A percentile compares a stretch with the other conserved stretches of the same genome.
Conservation (phyloP, 768 basidiomycete species). For the Tulasnella sp. region DNA sequence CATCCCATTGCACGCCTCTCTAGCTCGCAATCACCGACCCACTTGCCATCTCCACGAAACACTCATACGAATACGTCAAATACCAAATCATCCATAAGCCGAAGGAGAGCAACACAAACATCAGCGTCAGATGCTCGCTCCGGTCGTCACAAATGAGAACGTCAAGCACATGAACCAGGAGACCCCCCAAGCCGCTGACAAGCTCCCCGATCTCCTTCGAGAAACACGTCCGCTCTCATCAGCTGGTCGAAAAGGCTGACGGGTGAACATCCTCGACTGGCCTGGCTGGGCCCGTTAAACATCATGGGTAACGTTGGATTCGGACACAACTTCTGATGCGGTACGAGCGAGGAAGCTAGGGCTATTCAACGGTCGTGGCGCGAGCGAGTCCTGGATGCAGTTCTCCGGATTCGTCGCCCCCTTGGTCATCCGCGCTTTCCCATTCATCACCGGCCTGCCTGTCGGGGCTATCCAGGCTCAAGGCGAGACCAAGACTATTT, state of each 20-base stretch:
- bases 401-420: constrained; percentile 23
- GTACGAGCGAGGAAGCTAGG: constrained; percentile 29
- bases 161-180: constrained; percentile 15
- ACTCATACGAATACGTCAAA: background rate
- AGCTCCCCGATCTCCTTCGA: constrained; percentile 3
- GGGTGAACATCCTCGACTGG: constrained; percentile 24
- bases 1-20: background rate
- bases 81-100: constrained; percentile 33
- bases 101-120: constrained; percentile 35
- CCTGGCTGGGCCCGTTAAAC: constrained; percentile 24
- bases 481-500: constrained; percentile 27
- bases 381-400: constrained; percentile 26
- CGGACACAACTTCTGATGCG: constrained; percentile 37
- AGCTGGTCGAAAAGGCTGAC: background rate
- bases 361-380: constrained; percentile 29
- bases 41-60: constrained; percentile 21
- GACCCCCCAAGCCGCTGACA: constrained; percentile 16
- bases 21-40: constrained; percentile 27
- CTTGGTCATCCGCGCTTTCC: constrained; percentile 27
- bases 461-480: constrained; percentile 28
- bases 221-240: background rate
- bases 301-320: constrained; percentile 34
- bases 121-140: constrained; percentile 25
- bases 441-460: constrained; percentile 28
- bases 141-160: constrained; percentile 24